Percentiles rank a stretch among this genome's conserved stretches.
phyloP scores from a whole-genome alignment of 2,329 filamentous ascomycete genomes.

The Elsinoe australis region DNA sequence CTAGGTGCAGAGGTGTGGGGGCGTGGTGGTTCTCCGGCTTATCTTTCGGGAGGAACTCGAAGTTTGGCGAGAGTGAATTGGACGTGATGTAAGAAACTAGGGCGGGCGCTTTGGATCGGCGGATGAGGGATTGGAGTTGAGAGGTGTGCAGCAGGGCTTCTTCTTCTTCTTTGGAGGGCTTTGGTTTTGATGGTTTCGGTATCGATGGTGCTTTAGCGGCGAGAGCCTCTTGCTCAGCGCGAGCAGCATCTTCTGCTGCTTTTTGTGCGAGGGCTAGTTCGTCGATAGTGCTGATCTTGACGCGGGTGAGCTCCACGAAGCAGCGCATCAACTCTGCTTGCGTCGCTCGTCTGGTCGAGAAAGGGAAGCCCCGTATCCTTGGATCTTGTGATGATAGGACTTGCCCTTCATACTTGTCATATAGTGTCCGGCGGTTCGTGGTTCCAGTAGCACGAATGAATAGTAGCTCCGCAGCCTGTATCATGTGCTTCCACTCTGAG shows the following conservation, averaged over 20 bases:
- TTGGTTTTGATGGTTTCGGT: slow-evolving; percentile 49
- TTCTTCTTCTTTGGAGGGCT: slow-evolving; percentile 75
- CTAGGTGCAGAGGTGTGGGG: slow-evolving; percentile 76
- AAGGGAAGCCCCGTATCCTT: slow-evolving; percentile 79
- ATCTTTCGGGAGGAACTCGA: slow-evolving; percentile 64
- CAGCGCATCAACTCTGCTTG: slow-evolving; percentile 90
- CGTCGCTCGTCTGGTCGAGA: slow-evolving; percentile 83
- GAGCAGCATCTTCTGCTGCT: slow-evolving; percentile 39
- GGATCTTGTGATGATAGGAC: slow-evolving; percentile 71
- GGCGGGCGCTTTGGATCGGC: slow-evolving; percentile 81
- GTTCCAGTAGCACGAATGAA: slow-evolving; percentile 85
- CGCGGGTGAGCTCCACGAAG: slow-evolving; percentile 84
- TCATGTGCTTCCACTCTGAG: slow-evolving; percentile 73
- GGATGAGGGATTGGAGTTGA: slow-evolving; percentile 79
- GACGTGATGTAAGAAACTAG: slow-evolving; percentile 74
- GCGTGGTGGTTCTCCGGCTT: slow-evolving; percentile 66
- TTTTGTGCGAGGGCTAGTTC: slow-evolving; percentile 51
- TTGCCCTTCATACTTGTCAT: slow-evolving; percentile 84
- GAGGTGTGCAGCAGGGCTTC: slow-evolving; percentile 73
- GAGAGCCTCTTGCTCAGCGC: slow-evolving; percentile 35
- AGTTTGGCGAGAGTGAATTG: slow-evolving; percentile 64
- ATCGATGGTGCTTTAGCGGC: slow-evolving; percentile 23
- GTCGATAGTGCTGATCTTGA: slow-evolving; percentile 75
- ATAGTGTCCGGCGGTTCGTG: slow-evolving; percentile 79
- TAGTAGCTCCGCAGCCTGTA: slow-evolving; percentile 75